A percentile compares a stretch with the other conserved stretches of the same genome.
Evolutionary conservation across 192 early-diverging fungal species (phyloP).

Genomic region (Entomortierella beljakovae): DNA sequence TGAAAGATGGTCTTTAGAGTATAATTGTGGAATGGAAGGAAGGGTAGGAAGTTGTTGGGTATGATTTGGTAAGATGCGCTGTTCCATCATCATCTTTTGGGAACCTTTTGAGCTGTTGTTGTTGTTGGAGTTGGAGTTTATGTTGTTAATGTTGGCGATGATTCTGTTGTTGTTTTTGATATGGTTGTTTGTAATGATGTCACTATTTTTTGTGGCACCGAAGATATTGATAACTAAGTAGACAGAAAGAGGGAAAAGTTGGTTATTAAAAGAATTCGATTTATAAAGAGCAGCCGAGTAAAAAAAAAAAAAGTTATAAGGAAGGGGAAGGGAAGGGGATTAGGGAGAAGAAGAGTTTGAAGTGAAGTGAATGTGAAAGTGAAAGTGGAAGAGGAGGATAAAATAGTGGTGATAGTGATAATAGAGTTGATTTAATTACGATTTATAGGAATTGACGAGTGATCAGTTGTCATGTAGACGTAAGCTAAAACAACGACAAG

Average conservation of each 20-base stretch:
- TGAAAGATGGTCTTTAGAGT: background rate
- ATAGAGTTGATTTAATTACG: no score
- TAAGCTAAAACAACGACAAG: background rate
- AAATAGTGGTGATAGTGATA: conserved; percentile 7
- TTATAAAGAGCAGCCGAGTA: no score
- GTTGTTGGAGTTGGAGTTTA: background rate
- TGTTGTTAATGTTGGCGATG: no score
- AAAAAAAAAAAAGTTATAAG: background rate
- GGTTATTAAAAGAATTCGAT: conserved; percentile 8
- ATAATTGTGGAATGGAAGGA: background rate
- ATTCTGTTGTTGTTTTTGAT: background rate
- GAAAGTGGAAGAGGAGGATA: no score
- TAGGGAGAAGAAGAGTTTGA: no score
- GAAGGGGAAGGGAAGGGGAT: background rate
- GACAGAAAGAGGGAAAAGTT: background rate
- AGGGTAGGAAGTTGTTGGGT: background rate
- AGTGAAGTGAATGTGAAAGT: no score
- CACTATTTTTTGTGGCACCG: background rate
- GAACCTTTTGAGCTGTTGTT: no score
- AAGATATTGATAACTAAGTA: background rate
- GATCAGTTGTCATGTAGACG: conserved; percentile 2
- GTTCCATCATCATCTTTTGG: background rate
- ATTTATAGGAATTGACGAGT: no score
- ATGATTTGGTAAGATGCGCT: background rate
- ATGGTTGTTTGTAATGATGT: background rate